A percentile compares a stretch with the other conserved stretches of the same genome.
Evolutionary conservation across 1,284 basidiomycete genomes (phyloP).

Genomic region (Melampsora abietis-canadensis): DNA sequence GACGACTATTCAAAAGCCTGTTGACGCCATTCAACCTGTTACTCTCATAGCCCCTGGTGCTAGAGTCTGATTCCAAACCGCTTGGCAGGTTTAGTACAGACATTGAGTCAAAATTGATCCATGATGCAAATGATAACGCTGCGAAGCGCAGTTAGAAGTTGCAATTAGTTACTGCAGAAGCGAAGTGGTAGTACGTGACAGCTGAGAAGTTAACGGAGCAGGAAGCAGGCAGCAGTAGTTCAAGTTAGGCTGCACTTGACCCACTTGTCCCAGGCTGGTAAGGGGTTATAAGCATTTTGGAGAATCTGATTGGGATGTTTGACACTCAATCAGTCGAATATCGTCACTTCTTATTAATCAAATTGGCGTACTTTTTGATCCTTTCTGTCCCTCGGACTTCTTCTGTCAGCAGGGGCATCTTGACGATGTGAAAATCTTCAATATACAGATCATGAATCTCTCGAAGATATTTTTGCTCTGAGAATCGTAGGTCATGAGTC

Average conservation of each 20-base stretch:
- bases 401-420: conserved; percentile 88
- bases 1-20: too few relatives aligned
- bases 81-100: too few relatives aligned
- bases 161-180: too few relatives aligned
- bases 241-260: background rate
- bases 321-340: background rate
- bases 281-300: conserved; percentile 8
- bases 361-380: conserved; percentile 65
- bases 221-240: background rate
- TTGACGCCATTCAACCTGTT: too few relatives aligned
- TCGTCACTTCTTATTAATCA: background rate
- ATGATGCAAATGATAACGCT: too few relatives aligned
- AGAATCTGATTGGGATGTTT: background rate
- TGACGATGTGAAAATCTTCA: conserved; percentile 93
- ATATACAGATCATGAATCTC: conserved; percentile 94
- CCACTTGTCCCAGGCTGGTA: conserved; percentile 4
- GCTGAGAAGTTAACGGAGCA: too few relatives aligned
- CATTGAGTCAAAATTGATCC: too few relatives aligned
- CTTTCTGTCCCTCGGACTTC: conserved; percentile 93
- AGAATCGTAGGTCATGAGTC: background rate
- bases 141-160: too few relatives aligned
- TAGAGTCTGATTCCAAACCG: too few relatives aligned
- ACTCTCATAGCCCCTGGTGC: too few relatives aligned
- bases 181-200: too few relatives aligned
- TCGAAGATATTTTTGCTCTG: conserved; percentile 81